These are phyloP conservation scores for Babesia bovis DNA, from an alignment of 169 alveolate species.

Conservation along the genomic window DNA sequence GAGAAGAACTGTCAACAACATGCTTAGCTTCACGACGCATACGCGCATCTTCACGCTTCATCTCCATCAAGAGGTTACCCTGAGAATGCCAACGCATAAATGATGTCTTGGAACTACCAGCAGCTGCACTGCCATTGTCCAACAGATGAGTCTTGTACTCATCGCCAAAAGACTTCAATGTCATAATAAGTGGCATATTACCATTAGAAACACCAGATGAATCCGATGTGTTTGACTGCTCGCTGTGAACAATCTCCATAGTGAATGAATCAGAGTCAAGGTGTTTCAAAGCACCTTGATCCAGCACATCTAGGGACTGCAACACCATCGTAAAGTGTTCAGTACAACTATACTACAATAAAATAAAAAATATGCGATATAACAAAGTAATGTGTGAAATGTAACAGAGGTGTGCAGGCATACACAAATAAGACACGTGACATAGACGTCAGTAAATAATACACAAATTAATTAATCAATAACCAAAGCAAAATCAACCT, in stretches of 20 bases:
- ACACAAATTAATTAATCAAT: background rate
- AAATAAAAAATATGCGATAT: background rate
- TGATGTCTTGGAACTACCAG: constrained; percentile 3
- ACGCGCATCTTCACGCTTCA: constrained; percentile 31
- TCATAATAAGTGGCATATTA: background rate
- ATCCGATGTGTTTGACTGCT: background rate
- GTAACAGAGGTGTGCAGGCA: background rate
- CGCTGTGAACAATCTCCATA: background rate
- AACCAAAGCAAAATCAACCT: background rate
- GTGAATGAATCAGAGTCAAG: constrained; percentile 28
- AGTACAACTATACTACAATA: background rate
- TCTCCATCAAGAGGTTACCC: constrained; percentile 45
- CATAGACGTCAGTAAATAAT: background rate
- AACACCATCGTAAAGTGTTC: background rate
- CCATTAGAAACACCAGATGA: background rate
- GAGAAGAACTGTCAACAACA: constrained; percentile 5
- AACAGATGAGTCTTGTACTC: background rate
- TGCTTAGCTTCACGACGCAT: constrained; percentile 16
- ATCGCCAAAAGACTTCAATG: constrained; percentile 12
- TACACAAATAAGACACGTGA: background rate
- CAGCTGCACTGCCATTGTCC: constrained; percentile 1
- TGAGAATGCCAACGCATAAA: constrained; percentile 37
- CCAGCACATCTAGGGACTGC: background rate
- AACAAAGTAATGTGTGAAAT: background rate
- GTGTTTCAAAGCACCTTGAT: background rate